phyloP scores from a whole-genome alignment of 768 basidiomycete genomes.

The Russula lepida region DNA sequence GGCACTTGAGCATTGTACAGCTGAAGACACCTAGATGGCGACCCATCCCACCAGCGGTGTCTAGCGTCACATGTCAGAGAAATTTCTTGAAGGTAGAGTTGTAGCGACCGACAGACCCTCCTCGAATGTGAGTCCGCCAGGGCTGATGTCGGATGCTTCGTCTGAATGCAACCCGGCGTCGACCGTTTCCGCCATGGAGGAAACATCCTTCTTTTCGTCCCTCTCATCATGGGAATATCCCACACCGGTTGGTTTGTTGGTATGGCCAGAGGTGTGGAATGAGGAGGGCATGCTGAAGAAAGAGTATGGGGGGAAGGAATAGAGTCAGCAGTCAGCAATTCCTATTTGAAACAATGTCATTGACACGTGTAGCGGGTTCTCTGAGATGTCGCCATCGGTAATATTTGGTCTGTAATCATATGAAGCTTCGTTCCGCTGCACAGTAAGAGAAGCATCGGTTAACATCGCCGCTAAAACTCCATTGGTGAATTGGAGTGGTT shows the following conservation, averaged over 20 bases:
- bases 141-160: conserved; percentile 24
- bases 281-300: background rate
- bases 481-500: no score
- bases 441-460: background rate
- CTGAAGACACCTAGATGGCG: conserved; percentile 49
- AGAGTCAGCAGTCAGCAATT: background rate
- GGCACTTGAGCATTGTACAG: conserved; percentile 48
- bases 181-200: background rate
- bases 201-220: background rate
- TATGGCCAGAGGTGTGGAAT: background rate
- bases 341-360: background rate
- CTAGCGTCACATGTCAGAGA: conserved; percentile 24
- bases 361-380: background rate
- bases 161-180: background rate
- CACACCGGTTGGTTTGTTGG: background rate
- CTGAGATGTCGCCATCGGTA: background rate
- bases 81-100: background rate
- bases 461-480: background rate
- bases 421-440: background rate
- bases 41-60: conserved; percentile 48
- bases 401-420: background rate
- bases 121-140: conserved; percentile 40
- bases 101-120: conserved; percentile 34
- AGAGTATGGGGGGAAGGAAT: background rate
- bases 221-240: background rate